Evolutionary conservation across 75 land plant genomes (phyloP).

Genomic region (Pinus taeda): DNA sequence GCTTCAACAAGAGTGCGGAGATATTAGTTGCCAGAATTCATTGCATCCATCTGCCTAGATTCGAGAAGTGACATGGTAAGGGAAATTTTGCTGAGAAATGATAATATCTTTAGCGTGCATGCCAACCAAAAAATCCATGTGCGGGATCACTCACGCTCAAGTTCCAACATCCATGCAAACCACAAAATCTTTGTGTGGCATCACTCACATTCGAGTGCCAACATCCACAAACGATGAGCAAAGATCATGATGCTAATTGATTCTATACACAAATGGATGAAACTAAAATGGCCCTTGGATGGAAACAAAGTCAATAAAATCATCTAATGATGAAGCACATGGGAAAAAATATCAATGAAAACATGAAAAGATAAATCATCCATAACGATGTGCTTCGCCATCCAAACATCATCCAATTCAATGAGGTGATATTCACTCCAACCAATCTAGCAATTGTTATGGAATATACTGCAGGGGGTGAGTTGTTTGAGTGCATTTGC

Average conservation of each 20-base stretch:
- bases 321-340: too few species aligned
- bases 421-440: too few species aligned
- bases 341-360: too few species aligned
- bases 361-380: too few species aligned
- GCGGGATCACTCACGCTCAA: slow-evolving; percentile 22
- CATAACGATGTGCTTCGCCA: too few species aligned
- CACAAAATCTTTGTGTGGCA: too few species aligned
- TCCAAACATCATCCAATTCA: too few species aligned
- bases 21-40: slow-evolving; percentile 5
- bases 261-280: slow-evolving; percentile 31
- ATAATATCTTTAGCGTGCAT: slow-evolving; percentile 50
- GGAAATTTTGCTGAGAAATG: slow-evolving; percentile 28
- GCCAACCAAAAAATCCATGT: slow-evolving; percentile 75
- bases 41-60: slow-evolving; percentile 42
- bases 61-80: slow-evolving; percentile 47
- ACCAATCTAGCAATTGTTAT: too few species aligned
- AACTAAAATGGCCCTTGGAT: slow-evolving; percentile 47
- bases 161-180: slow-evolving; percentile 14
- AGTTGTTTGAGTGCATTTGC: too few species aligned
- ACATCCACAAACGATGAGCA: slow-evolving; percentile 19
- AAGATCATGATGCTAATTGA: slow-evolving; percentile 50
- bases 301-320: slow-evolving; percentile 23
- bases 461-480: too few species aligned
- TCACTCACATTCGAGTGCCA: too few species aligned
- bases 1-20: slow-evolving; percentile 30